Evolutionary conservation across 1,139 yeast genomes (phyloP).

Genomic region (Magnusiomyces fungicola): DNA sequence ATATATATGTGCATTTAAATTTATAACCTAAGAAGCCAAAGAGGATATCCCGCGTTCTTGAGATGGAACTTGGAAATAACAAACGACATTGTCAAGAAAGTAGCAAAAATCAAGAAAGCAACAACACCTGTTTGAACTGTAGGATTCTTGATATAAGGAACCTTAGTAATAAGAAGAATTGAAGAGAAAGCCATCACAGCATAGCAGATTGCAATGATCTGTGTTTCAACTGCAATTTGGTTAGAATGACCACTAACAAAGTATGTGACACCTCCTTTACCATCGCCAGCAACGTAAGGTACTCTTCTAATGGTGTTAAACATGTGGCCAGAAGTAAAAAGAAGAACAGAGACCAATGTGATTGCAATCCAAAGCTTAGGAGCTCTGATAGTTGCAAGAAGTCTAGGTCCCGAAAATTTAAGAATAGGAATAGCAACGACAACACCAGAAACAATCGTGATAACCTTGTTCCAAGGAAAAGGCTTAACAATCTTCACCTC

Average conservation of each 20-base stretch:
- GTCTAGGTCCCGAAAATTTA: slow-evolving; percentile 26
- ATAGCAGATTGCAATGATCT: slow-evolving; percentile 38
- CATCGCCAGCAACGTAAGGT: slow-evolving; percentile 56
- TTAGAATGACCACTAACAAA: slow-evolving; percentile 61
- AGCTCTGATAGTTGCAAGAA: slow-evolving; percentile 32
- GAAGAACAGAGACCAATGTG: slow-evolving; percentile 52
- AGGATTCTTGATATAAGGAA: slow-evolving; percentile 40
- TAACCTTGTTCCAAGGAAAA: slow-evolving; percentile 44
- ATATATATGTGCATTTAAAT: no score
- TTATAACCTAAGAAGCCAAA: slow-evolving; percentile 14
- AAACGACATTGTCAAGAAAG: slow-evolving; percentile 44
- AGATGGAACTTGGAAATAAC: slow-evolving; percentile 46
- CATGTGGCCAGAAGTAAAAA: slow-evolving; percentile 89
- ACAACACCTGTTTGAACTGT: slow-evolving; percentile 43
- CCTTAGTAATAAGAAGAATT: slow-evolving; percentile 43
- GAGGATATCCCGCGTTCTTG: slow-evolving; percentile 45
- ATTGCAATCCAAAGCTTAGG: slow-evolving; percentile 61
- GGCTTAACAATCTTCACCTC: slow-evolving; percentile 49
- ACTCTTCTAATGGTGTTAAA: slow-evolving; percentile 76
- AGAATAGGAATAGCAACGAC: slow-evolving; percentile 20
- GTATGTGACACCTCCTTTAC: slow-evolving; percentile 52
- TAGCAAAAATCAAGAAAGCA: slow-evolving; percentile 34
- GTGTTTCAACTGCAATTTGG: slow-evolving; percentile 60
- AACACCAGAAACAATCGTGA: slow-evolving; percentile 39
- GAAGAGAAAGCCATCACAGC: slow-evolving; percentile 36